Percentiles rank a stretch among this genome's conserved stretches.
Evolutionary conservation across 1,139 yeast species (phyloP).

Genomic region (Sugiyamaella paludigena): DNA sequence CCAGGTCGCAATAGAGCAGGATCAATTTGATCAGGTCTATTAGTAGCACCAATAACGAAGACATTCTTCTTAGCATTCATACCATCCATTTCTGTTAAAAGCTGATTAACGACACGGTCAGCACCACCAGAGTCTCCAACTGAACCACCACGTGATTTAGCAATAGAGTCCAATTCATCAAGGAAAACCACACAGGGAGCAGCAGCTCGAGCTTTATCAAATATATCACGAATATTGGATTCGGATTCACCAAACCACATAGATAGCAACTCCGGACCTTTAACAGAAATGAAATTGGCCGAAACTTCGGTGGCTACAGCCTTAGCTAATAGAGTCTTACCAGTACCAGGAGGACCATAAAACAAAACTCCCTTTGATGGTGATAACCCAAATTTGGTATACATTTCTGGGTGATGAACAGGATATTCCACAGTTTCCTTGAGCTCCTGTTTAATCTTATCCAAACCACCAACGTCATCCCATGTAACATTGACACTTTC

Average conservation of each 20-base stretch:
- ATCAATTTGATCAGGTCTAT: conserved; percentile 98
- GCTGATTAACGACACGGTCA: conserved; percentile 96
- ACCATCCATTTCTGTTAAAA: conserved; percentile 99
- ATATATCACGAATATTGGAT: conserved; percentile 93
- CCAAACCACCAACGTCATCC: conserved; percentile 97
- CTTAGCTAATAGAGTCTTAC: conserved; percentile 95
- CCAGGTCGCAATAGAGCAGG: conserved; percentile 99
- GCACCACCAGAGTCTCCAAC: conserved; percentile 98
- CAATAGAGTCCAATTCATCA: conserved; percentile 97
- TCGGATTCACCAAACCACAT: conserved; percentile 99
- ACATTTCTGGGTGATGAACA: conserved; percentile 97
- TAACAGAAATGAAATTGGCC: conserved; percentile 93
- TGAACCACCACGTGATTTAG: conserved; percentile 94
- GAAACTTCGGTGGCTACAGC: conserved; percentile 98
- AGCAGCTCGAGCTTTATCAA: conserved; percentile 98
- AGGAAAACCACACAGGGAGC: conserved; percentile 97
- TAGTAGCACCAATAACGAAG: conserved; percentile 97
- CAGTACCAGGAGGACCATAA: conserved; percentile 99
- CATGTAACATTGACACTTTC: conserved; percentile 98
- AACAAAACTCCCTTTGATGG: conserved; percentile 98
- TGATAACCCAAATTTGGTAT: conserved; percentile 94
- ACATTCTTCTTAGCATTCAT: conserved; percentile 99
- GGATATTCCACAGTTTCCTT: conserved; percentile 99
- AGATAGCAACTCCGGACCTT: conserved; percentile 95
- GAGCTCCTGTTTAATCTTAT: conserved; percentile 90